Conservation (phyloP, 2,329 filamentous ascomycete species). For the Lachnellula occidentalis region DNA sequence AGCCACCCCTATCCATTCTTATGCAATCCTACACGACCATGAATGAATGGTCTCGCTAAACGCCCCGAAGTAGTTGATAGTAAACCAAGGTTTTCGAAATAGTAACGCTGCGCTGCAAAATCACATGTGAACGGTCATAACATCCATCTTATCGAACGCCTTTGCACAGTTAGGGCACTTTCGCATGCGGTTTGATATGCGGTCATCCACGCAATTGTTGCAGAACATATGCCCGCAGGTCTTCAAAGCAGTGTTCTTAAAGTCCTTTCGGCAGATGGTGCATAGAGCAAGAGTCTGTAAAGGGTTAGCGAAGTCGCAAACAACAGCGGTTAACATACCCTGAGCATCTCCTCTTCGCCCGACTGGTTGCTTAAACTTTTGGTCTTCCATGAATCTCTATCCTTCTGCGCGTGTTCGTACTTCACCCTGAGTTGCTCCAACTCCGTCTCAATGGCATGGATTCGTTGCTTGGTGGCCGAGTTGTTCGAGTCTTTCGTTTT, state of each 20-base stretch:
- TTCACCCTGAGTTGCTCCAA: constrained; percentile 73
- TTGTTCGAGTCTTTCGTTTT: constrained; percentile 66
- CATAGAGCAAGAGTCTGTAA: constrained; percentile 71
- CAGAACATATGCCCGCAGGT: constrained; percentile 96
- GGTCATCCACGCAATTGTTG: constrained; percentile 81
- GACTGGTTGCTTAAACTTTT: constrained; percentile 77
- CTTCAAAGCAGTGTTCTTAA: constrained; percentile 91
- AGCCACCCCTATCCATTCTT: constrained; percentile 13
- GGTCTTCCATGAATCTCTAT: constrained; percentile 77
- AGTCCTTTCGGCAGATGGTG: constrained; percentile 84
- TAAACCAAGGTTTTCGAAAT: constrained; percentile 8
- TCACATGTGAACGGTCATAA: constrained; percentile 65
- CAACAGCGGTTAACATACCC: constrained; percentile 54
- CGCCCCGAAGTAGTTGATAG: constrained; percentile 9
- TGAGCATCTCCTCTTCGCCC: constrained; percentile 76
- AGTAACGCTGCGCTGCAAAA: constrained; percentile 4
- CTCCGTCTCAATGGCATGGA: constrained; percentile 64
- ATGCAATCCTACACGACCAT: constrained; percentile 30
- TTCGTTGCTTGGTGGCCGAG: constrained; percentile 47
- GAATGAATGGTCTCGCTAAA: constrained; percentile 10
- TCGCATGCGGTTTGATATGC: constrained; percentile 81
- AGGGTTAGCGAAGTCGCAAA: constrained; percentile 31
- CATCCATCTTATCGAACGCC: constrained; percentile 85
- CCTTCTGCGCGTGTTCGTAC: constrained; percentile 73
- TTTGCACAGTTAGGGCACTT: constrained; percentile 94